Evolutionary conservation across 441 rosid genomes (phyloP).

Genomic region (Pelargonium cotyledonis): DNA sequence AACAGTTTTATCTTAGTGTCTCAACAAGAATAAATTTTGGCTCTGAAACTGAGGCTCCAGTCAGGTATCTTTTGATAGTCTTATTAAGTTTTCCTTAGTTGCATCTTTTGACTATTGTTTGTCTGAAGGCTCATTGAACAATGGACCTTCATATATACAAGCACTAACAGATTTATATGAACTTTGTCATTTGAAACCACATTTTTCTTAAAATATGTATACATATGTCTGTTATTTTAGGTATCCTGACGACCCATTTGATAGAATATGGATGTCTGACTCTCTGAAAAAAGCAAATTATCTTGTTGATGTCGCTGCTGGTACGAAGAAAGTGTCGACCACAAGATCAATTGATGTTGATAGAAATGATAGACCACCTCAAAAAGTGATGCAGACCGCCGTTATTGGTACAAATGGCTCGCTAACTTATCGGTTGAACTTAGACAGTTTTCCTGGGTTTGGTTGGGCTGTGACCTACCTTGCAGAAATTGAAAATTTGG

Average conservation of each 20-base stretch:
- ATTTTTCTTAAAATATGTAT: slow-evolving; percentile 4
- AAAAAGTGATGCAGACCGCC: slow-evolving; percentile 97
- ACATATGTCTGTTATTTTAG: slow-evolving; percentile 34
- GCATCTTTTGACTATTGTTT: not conserved
- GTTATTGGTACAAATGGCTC: slow-evolving; percentile 91
- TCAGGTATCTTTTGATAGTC: slow-evolving; percentile 47
- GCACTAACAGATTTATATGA: not conserved
- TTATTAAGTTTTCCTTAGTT: slow-evolving; percentile 18
- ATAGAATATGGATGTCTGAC: slow-evolving; percentile 95
- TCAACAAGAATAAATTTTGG: slow-evolving; percentile 96
- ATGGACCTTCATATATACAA: not conserved
- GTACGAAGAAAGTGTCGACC: slow-evolving; percentile 71
- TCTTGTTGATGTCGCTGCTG: slow-evolving; percentile 91
- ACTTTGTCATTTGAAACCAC: slow-evolving; percentile 1
- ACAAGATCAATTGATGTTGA: slow-evolving; percentile 39
- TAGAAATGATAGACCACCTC: slow-evolving; percentile 53
- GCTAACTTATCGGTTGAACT: slow-evolving; percentile 72
- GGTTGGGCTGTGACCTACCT: slow-evolving; percentile 89
- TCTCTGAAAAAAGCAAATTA: slow-evolving; percentile 65
- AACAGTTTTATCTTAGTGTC: slow-evolving; percentile 59
- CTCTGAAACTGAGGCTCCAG: slow-evolving; percentile 67
- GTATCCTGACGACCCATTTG: slow-evolving; percentile 96
- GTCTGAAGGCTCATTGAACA: not conserved
- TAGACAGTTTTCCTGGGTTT: slow-evolving; percentile 85
- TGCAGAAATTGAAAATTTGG: slow-evolving; percentile 84